Base-by-base conservation (phyloP, 768 basidiomycete genomes). In the Podaxis sp. region DNA sequence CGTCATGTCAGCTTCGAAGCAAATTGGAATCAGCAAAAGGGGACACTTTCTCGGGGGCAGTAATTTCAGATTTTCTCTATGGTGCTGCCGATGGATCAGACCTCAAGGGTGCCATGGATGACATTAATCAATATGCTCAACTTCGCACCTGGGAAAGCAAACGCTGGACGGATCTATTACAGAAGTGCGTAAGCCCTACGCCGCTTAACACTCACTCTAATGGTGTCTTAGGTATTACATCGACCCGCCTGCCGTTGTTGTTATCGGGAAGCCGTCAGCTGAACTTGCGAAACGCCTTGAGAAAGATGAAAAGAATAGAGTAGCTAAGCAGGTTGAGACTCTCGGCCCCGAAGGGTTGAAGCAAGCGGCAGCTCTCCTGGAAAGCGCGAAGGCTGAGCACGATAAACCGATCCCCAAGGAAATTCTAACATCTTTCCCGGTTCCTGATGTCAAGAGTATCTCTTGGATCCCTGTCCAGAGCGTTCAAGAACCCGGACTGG, bases 221-320 rank as follows among this genome's bases (percentile, higher is more conserved):
- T 13, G 53, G 37, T 37, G 24, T 56, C 53, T 53, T 52, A 98
- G 96, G 69, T 96, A 93, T 73, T 91, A 88, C 66, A 77, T 95
- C 54, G 82, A 91, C 60, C 83, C 86, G 0, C 81, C 88, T 19
- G 85, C 86, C 22, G 79, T 93, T 50, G 85, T 93, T n/a, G 78
- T 98, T 53, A 74, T 88, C 36, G 96, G 96, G 24, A 93, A 88
- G 70, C 97, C 97, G 3, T 98, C 97, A 1, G 90, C 93, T 3
- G 77, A 75, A 13, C 82, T 98, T 29, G 91, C 90, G 0, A 88
- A 89, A 38, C 87, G 86, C 66, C 81, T 98, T 25, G 92, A 95
- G 67, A 80, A 80, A 47, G 87, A 88, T 36, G 94, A 97, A 72
- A 93, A 91, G 72, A 83, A 79, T 13, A 87, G 96, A 57, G 77